Evolutionary conservation across 2,329 filamentous ascomycete genomes (phyloP), one percentile per base, ranked within the genome.

Genomic region (Chalara sp.): DNA sequence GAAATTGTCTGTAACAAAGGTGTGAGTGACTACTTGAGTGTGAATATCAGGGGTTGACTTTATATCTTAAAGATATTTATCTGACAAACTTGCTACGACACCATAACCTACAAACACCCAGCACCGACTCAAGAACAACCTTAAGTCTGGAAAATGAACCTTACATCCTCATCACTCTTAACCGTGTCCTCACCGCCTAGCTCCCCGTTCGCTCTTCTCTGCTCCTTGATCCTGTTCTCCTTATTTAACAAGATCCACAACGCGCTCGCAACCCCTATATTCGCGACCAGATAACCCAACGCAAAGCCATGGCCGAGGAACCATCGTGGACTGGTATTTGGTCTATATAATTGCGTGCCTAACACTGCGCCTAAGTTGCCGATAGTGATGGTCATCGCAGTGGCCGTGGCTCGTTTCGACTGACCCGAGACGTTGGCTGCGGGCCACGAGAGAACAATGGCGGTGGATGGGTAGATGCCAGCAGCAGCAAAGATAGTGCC

Each of bases 371-470:
- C 84, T 1, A 84, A 62, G 56, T 87, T 87, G 0, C 84, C 85
- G 47, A 88, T 82, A 7, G 79, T 83, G 51, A 88, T 87, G 58
- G 87, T 83, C 76, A 88, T 80, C 0, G 80, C 84, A 45, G 83
- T 86, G 2, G 80, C 81, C 4, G 83, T 80, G 1, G 80, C 81
- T 1, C 84, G 73, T 65, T 88, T 88, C 0, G 82, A 86, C 65
- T 87, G 83, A 0, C 83, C 82, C 0, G 80, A 83, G 0, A 88
- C 81, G 52, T 88, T 87, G 63, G 85, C 86, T 1, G 84, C 83
- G 0, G 83, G 81, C 84, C 84, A 88, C 1, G 79, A 81, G 0
- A 88, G 70, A 0, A 81, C 77, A 2, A 86, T 73, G 0, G 82
- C 81, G 0, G 75, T 77, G 0, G 80, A 76, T 0, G 83, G 83